phyloP scores from a whole-genome alignment of 306 rosid genomes.

The Cicer chorassanicum region DNA sequence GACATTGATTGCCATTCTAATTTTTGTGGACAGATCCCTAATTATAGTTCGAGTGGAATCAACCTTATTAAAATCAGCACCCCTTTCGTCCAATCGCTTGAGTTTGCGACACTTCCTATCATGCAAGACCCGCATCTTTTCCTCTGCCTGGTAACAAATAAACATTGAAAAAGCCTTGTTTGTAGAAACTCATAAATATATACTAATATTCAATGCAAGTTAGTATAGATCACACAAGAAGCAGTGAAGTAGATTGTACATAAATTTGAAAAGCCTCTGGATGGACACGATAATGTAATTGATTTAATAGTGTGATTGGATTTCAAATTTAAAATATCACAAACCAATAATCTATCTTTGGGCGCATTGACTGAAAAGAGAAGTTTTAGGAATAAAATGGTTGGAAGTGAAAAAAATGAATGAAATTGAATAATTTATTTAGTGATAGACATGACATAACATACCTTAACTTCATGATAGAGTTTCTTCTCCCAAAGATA shows the following conservation, averaged over 20 bases:
- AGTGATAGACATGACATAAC: slow-evolving; percentile 63
- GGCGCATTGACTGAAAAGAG: background rate
- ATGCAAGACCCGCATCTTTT: slow-evolving; percentile 88
- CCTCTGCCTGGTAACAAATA: slow-evolving; percentile 75
- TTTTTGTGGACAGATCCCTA: slow-evolving; percentile 83
- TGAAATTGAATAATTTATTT: background rate
- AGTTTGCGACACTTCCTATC: slow-evolving; percentile 81
- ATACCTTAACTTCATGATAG: slow-evolving; percentile 85
- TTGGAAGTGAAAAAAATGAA: slow-evolving; percentile 13
- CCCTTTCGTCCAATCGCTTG: slow-evolving; percentile 78
- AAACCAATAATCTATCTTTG: slow-evolving; percentile 1
- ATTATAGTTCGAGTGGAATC: slow-evolving; percentile 69
- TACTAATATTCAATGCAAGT: background rate
- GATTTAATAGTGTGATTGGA: background rate
- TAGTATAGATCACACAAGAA: slow-evolving; percentile 11
- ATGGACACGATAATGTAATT: background rate
- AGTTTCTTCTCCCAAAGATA: slow-evolving; percentile 99
- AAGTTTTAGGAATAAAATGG: background rate
- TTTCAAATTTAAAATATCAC: background rate
- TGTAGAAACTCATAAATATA: slow-evolving; percentile 6
- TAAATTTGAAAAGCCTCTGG: background rate
- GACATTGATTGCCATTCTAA: slow-evolving; percentile 89
- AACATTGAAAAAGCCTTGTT: slow-evolving; percentile 28
- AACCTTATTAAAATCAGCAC: slow-evolving; percentile 79
- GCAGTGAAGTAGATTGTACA: background rate